Evolutionary conservation across 495 filamentous ascomycete genomes (phyloP).

Genomic region (Neurospora sp.): DNA sequence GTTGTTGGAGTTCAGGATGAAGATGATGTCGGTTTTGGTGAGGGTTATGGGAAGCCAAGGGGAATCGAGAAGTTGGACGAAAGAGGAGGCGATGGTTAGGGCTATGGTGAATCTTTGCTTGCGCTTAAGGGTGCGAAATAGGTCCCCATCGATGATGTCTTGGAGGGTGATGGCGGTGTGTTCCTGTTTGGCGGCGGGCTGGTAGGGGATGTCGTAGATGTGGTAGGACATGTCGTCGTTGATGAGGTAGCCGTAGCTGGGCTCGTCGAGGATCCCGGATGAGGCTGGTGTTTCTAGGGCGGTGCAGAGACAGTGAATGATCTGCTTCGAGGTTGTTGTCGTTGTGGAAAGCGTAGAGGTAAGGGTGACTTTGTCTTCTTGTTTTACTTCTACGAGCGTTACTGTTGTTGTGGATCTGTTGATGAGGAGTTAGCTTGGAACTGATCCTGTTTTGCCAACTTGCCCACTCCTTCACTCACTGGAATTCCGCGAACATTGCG

Average conservation of each 20-base stretch:
- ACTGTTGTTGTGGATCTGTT: not conserved
- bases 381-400: not conserved
- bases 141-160: constrained; percentile 5
- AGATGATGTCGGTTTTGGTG: not conserved
- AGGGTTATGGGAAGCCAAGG: constrained; percentile 8
- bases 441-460: too few relatives aligned
- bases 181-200: not conserved
- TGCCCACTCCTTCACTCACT: too few relatives aligned
- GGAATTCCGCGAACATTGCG: not conserved
- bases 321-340: not conserved
- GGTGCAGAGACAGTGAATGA: not conserved
- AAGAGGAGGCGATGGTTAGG: constrained; percentile 12
- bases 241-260: constrained; percentile 7
- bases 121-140: constrained; percentile 1
- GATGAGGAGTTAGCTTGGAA: too few relatives aligned
- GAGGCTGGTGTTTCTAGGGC: not conserved
- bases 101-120: constrained; percentile 7
- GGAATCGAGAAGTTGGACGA: constrained; percentile 11
- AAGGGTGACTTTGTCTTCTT: not conserved
- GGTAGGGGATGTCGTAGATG: constrained; percentile 6
- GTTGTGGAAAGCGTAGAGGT: not conserved
- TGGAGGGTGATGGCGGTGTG: constrained; percentile 6
- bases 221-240: constrained; percentile 5
- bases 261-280: not conserved
- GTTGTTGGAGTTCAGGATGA: too few relatives aligned